Evolutionary conservation across 1,284 basidiomycete species (phyloP).

Genomic region (Hymenochaete sp.): DNA sequence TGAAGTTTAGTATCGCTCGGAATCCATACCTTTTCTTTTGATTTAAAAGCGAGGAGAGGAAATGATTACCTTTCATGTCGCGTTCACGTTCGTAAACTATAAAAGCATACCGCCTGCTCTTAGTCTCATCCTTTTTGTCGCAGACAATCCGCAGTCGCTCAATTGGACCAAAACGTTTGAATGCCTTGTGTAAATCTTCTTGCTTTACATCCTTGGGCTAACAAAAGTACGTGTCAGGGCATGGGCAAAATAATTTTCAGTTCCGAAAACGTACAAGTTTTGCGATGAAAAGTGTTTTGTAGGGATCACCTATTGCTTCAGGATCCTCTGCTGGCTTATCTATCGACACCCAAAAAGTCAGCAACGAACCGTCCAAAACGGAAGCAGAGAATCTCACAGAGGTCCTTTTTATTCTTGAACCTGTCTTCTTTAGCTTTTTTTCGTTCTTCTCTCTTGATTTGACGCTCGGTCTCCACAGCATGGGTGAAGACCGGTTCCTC

Average conservation of each 20-base stretch:
- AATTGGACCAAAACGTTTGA: conserved; percentile 92
- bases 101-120: conserved; percentile 91
- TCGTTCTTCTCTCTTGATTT: conserved; percentile 70
- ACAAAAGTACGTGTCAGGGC: conserved; percentile 18
- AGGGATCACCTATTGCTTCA: conserved; percentile 95
- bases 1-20: conserved; percentile 2
- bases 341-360: conserved; percentile 27
- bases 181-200: conserved; percentile 86
- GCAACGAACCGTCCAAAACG: conserved; percentile 2
- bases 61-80: conserved; percentile 96
- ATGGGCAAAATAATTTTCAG: conserved; percentile 19
- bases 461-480: conserved; percentile 71
- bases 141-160: conserved; percentile 87
- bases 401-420: conserved; percentile 75
- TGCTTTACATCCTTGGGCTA: conserved; percentile 87
- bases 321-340: conserved; percentile 87
- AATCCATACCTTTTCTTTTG: conserved; percentile 8
- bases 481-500: conserved; percentile 71
- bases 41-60: conserved; percentile 13
- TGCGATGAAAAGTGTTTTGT: conserved; percentile 96
- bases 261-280: conserved; percentile 55
- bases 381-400: conserved; percentile 48
- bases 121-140: conserved; percentile 80
- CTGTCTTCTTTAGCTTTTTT: conserved; percentile 73
- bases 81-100: conserved; percentile 96